Base-by-base conservation (phyloP, 2,329 filamentous ascomycete species). In the Chaetomiaceae sp. region DNA sequence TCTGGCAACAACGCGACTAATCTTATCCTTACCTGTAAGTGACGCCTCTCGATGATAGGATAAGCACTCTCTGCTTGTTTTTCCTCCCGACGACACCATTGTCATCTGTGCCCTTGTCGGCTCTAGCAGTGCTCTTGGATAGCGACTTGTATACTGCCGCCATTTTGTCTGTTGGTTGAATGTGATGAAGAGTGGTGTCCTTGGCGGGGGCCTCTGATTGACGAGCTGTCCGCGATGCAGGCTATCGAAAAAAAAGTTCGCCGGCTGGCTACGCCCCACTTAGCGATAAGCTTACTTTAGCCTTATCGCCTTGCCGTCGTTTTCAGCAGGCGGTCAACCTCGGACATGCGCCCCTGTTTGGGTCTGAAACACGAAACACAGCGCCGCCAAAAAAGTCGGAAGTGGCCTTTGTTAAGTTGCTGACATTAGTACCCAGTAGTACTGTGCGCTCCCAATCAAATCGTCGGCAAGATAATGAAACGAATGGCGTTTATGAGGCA, bases 41-140 rank as follows among this genome's bases (percentile, higher is more conserved):
- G 48, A 97, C 89, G 59, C 94, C 94, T 75, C 94, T 80, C 21
- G 91, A 96, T 23, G 89, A 94, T 63, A 99, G 78, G 65, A 97
- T 91, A 59, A 99, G 77, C 48, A 97, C 88, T 64, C 90, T 78
- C 71, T 86, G 84, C 74, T 82, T 85, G 67, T 84, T 86, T 72
- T 79, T 86, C 67, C 73, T 78, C 75, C 76, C 69, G 75, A 76
- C 57, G 68, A 73, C 43, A 14, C 54, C 58, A 29, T 57, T 60
- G 44, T 41, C 46, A 62, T 47, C 66, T 43, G 55, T 73, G 61
- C 45, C 66, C 43, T 58, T 73, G 42, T 82, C 77, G 46, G 72
- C 66, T 61, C 80, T 79, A 46, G 73, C 70, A 55, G 71, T 71
- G 50, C 71, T 73, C 51, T 86, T 88, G 5, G 84, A 85, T 48